A percentile compares a stretch with the other conserved stretches of the same genome.
Conservation (phyloP, 495 filamentous ascomycete species). For the Letharia columbiana region DNA sequence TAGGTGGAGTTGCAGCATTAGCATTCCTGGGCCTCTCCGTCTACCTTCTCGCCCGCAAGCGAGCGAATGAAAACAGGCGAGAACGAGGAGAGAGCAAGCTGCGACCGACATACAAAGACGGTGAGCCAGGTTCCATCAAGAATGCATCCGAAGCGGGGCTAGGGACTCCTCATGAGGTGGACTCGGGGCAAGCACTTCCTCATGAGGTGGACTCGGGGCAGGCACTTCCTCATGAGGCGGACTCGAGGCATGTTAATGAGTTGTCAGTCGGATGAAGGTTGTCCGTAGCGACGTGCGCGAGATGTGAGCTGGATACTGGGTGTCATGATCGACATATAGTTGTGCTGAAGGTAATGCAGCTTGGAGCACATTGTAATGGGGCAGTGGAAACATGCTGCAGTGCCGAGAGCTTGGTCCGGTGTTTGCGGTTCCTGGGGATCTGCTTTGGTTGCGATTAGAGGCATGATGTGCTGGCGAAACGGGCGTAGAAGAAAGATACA, state of each 20-base stretch:
- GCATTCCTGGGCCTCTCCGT: not conserved
- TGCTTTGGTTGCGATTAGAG: too few relatives aligned
- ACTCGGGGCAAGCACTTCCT: too few relatives aligned
- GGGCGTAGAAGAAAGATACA: too few relatives aligned
- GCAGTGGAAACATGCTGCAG: too few relatives aligned
- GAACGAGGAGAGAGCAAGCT: too few relatives aligned
- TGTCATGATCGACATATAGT: not conserved
- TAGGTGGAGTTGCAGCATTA: constrained; percentile 33
- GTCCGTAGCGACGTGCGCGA: not conserved
- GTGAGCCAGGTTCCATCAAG: not conserved
- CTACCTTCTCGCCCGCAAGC: not conserved
- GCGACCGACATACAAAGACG: not conserved
- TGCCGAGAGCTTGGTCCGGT: too few relatives aligned
- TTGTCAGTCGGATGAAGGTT: not conserved
- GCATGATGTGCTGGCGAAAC: too few relatives aligned
- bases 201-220: too few relatives aligned
- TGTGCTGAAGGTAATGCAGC: not conserved
- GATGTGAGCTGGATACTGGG: not conserved
- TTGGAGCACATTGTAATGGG: not conserved
- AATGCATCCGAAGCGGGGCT: not conserved
- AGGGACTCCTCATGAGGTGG: not conserved
- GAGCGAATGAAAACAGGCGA: not conserved
- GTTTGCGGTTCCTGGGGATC: too few relatives aligned
- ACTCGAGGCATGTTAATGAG: not conserved
- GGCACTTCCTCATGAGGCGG: too few relatives aligned